A percentile compares a stretch with the other conserved stretches of the same genome.
Conservation (phyloP, 345 rosid genomes). For the Salix udensis region DNA sequence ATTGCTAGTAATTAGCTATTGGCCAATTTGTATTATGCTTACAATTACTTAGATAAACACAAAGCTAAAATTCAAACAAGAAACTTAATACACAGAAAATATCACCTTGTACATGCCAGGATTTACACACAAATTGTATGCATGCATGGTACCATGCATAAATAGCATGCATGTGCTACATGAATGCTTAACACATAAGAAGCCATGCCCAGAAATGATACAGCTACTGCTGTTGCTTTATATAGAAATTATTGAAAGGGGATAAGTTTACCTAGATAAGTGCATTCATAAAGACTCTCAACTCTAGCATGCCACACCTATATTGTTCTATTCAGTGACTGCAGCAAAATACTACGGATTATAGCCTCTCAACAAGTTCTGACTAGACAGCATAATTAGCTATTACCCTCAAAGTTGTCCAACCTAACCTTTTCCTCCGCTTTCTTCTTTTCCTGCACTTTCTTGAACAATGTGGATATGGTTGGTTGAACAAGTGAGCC, state of each 20-base stretch:
- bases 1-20: not conserved
- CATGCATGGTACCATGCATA: not conserved
- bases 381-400: not conserved
- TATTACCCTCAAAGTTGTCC: not conserved
- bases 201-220: not conserved
- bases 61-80: not conserved
- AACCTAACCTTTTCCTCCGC: conserved; percentile 53
- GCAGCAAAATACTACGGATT: not conserved
- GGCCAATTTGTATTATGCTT: no score
- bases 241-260: not conserved
- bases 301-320: not conserved
- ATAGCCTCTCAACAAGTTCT: not conserved
- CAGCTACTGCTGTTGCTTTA: not conserved
- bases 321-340: not conserved
- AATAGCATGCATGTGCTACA: not conserved
- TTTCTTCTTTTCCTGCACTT: conserved; percentile 18
- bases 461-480: conserved; percentile 68
- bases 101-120: not conserved
- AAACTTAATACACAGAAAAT: not conserved
- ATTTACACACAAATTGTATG: not conserved
- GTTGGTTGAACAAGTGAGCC: conserved; percentile 74
- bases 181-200: not conserved
- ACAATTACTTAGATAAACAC: not conserved
- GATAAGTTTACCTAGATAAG: no score
- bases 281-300: no score